Evolutionary conservation across 2,329 filamentous ascomycete species (phyloP), one percentile per base, ranked within the genome.

Genomic region (Pseudogymnoascus pannorum): DNA sequence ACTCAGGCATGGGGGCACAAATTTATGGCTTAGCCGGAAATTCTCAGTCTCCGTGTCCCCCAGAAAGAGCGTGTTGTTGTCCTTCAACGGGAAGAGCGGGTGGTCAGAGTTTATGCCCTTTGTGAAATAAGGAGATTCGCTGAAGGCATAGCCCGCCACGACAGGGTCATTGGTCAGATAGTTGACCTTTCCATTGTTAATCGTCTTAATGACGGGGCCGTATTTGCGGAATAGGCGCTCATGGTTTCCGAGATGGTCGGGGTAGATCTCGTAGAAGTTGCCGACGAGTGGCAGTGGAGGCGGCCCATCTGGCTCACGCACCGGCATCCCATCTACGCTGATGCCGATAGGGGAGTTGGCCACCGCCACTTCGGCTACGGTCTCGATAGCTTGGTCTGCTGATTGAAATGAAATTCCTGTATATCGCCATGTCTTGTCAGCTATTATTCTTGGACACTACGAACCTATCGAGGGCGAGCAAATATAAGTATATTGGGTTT

Each of bases 191-290:
- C 74, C 75, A 67, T 76, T 72, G 60, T 72, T 72, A 24, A 67
- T 73, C 0, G 74, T 75, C 58, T 73, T 70, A 65, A 75, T 70
- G 1, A 77, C 64, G 2, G 72, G 67, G 0, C 74, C 75, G 61
- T 74, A 76, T 20, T 68, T 67, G 12, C 73, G 68, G 65, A 76
- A 77, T 0, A 76, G 68, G 6, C 75, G 70, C 48, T 75, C 68
- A 54, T 77, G 71, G 64, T 77, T 77, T 8, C 75, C 75, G 11
- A 76, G 66, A 63, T 75, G 74, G 64, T 77, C 75, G 0, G 75
- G 75, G 59, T 69, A 76, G 9, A 76, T 66, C 63, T 73, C 74
- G 42, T 71, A 73, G 61, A 70, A 74, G 63, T 70, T 74, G 16
- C 74, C 74, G 7, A 74, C 69, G 35, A 71, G 68, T 0, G 74